Evolutionary conservation across 306 rosid species (phyloP).

Genomic region (Potentilla sterilis): DNA sequence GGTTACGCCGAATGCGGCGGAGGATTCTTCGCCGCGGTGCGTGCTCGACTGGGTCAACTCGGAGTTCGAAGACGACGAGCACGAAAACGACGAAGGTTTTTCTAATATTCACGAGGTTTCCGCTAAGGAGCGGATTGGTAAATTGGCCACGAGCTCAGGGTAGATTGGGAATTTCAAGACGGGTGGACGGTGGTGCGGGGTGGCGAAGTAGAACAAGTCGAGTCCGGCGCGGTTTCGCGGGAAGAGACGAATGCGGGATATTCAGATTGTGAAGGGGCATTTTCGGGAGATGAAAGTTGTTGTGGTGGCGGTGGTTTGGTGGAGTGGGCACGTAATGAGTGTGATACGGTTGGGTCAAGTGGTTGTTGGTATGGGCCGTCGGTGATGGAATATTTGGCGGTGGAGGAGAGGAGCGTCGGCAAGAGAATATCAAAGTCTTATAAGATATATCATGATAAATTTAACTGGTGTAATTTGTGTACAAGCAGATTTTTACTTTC

Average conservation of each 20-base stretch:
- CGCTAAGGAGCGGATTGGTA: constrained; percentile 40
- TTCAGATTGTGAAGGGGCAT: constrained; percentile 17
- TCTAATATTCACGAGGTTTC: neutral
- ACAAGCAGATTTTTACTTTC: neutral
- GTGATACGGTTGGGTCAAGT: constrained; percentile 29
- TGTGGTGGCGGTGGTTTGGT: constrained; percentile 13
- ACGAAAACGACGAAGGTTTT: neutral
- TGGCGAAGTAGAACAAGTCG: constrained; percentile 4
- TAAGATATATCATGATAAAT: neutral
- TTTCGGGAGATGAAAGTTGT: constrained; percentile 26
- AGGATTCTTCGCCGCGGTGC: constrained; percentile 73
- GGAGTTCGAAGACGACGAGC: constrained; percentile 37
- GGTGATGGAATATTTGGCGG: constrained; percentile 5
- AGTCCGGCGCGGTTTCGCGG: constrained; percentile 5
- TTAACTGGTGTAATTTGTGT: constrained; percentile 23
- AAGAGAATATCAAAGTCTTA: neutral
- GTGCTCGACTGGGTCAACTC: constrained; percentile 66
- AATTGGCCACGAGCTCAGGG: constrained; percentile 45
- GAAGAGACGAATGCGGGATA: constrained; percentile 35
- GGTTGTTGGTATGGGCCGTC: constrained; percentile 29
- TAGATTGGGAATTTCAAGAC: constrained; percentile 61
- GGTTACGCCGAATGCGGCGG: constrained; percentile 7
- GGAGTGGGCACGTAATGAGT: constrained; percentile 19
- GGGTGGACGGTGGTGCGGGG: constrained; percentile 66
- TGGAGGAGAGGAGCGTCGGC: constrained; percentile 11